A percentile compares a stretch with the other conserved stretches of the same genome.
These are phyloP conservation scores for Sungouiozyma intestinalis DNA, from an alignment of 805 yeast species.

Conservation along the genomic window DNA sequence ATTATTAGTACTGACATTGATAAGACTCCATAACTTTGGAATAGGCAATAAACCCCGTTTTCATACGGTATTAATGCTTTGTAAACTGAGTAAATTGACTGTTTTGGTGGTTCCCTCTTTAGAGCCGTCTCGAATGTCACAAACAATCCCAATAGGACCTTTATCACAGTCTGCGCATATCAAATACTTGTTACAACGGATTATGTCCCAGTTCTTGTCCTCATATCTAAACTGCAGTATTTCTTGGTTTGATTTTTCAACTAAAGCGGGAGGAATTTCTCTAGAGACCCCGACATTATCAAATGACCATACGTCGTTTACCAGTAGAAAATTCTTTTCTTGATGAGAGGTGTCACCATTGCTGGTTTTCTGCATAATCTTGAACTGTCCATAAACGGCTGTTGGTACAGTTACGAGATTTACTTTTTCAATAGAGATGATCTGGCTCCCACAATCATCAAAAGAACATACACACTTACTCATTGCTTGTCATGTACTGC, in stretches of 20 bases:
- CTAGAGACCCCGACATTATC: constrained; percentile 70
- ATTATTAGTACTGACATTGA: too few relatives aligned
- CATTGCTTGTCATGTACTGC: neutral
- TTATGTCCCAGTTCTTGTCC: constrained; percentile 13
- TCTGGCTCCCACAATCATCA: constrained; percentile 14
- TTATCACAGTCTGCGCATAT: constrained; percentile 69
- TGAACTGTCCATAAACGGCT: constrained; percentile 9
- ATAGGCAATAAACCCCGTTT: too few relatives aligned
- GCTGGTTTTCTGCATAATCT: constrained; percentile 12
- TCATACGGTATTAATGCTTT: constrained; percentile 31
- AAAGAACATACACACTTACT: constrained; percentile 14
- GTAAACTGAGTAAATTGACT: constrained; percentile 35
- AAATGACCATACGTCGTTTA: constrained; percentile 64
- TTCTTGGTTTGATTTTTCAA: constrained; percentile 11
- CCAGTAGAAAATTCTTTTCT: constrained; percentile 29
- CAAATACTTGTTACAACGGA: constrained; percentile 41
- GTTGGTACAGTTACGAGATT: constrained; percentile 7
- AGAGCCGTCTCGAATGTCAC: constrained; percentile 32
- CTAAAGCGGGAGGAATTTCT: constrained; percentile 14
- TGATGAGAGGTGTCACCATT: neutral
- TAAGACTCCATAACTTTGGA: too few relatives aligned
- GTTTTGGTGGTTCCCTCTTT: constrained; percentile 11
- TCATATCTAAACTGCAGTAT: constrained; percentile 11
- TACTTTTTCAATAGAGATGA: constrained; percentile 10
- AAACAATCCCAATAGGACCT: constrained; percentile 60